Evolutionary conservation across 2,329 filamentous ascomycete species (phyloP).

Genomic region (Pseudopithomyces chartarum): DNA sequence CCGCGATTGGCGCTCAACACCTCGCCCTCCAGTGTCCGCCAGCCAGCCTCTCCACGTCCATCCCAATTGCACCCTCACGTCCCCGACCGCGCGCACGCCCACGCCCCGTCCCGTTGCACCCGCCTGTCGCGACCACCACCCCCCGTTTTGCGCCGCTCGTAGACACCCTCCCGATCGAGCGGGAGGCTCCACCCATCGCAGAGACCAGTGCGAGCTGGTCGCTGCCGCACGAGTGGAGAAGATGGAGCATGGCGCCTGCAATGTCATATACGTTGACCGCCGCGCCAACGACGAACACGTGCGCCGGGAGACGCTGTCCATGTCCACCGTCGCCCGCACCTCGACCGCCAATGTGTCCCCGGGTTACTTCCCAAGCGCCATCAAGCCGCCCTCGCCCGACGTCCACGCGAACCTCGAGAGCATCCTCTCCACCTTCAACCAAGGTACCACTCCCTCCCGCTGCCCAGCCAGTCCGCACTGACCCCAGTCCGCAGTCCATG

Average conservation of each 20-base stretch:
- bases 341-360: conserved; percentile 39
- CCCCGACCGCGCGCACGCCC: conserved; percentile 4
- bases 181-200: conserved; percentile 32
- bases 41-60: conserved; percentile 9
- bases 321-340: conserved; percentile 38
- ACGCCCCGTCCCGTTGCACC: conserved; percentile 9
- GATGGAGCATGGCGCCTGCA: conserved; percentile 52
- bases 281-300: conserved; percentile 49
- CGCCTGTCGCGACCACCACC: conserved; percentile 14
- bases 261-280: conserved; percentile 51
- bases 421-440: conserved; percentile 47
- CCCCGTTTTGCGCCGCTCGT: conserved; percentile 25
- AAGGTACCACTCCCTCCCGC: conserved; percentile 37
- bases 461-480: conserved; percentile 5
- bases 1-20: conserved; percentile 15
- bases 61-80: conserved; percentile 20
- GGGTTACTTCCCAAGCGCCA: conserved; percentile 41
- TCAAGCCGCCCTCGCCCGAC: conserved; percentile 38
- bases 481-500: conserved; percentile 40
- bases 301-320: conserved; percentile 41
- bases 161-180: conserved; percentile 31
- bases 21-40: conserved; percentile 11
- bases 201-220: conserved; percentile 38
- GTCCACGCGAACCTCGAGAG: conserved; percentile 47
- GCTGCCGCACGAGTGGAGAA: conserved; percentile 37